Evolutionary conservation across 768 basidiomycete genomes (phyloP).

Genomic region (Tephrocybe sp.): DNA sequence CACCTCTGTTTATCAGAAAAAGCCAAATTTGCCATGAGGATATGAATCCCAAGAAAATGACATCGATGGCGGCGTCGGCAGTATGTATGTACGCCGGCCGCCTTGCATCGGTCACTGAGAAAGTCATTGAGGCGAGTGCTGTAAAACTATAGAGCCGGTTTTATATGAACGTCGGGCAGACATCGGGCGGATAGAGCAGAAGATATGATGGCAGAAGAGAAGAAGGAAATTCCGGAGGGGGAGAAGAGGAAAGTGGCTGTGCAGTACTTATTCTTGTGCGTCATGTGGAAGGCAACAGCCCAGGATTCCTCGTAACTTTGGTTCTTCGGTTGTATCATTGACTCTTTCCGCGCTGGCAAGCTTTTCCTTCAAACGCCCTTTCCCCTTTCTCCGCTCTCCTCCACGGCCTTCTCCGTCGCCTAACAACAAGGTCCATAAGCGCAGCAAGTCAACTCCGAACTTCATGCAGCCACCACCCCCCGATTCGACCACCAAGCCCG

Average conservation of each 20-base stretch:
- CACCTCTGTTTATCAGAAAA: no score
- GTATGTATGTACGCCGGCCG: no score
- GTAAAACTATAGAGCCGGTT: no score
- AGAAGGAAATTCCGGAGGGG: no score
- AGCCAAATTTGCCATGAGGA: no score
- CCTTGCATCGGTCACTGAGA: no score
- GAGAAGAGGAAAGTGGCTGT: constrained; percentile 12
- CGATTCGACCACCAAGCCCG: constrained; percentile 46
- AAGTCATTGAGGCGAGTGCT: no score
- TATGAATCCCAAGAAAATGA: no score
- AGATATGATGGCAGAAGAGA: no score
- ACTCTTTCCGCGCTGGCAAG: constrained; percentile 16
- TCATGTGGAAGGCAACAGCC: constrained; percentile 17
- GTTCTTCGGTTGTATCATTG: not conserved
- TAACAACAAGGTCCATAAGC: constrained; percentile 7
- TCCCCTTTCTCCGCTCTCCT: constrained; percentile 15
- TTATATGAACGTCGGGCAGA: no score
- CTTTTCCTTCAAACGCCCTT: constrained; percentile 10
- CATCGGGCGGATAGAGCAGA: no score
- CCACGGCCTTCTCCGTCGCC: not conserved
- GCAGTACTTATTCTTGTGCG: constrained; percentile 10
- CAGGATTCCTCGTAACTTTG: constrained; percentile 10
- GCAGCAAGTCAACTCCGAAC: constrained; percentile 10
- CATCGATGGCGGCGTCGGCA: no score
- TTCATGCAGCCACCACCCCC: constrained; percentile 10